A percentile compares a stretch with the other conserved stretches of the same genome.
Evolutionary conservation across 176 grass and related monocot genomes (phyloP).

Genomic region (Musa troglodytarum): DNA sequence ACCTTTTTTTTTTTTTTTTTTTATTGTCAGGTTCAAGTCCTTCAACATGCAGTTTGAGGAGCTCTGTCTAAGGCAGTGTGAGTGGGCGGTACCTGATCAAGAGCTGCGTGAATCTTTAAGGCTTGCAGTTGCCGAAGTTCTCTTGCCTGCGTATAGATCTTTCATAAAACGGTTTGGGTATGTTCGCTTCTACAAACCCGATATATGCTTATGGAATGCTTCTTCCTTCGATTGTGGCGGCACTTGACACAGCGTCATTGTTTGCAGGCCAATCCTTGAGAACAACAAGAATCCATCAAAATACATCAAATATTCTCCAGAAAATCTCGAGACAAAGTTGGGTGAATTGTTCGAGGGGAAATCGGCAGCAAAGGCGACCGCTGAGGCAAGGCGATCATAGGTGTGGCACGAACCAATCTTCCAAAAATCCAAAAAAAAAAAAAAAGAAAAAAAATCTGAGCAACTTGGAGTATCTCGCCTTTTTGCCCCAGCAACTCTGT

Average conservation of each 20-base stretch:
- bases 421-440: no score
- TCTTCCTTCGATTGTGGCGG: not conserved
- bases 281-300: constrained; percentile 66
- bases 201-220: no score
- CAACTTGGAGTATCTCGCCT: no score
- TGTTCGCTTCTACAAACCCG: not conserved
- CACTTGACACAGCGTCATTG: not conserved
- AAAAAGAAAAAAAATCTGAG: no score
- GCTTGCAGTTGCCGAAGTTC: constrained; percentile 77
- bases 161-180: constrained; percentile 90
- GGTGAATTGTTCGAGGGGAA: constrained; percentile 87
- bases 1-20: not conserved
- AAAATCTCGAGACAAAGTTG: constrained; percentile 66
- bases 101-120: constrained; percentile 90
- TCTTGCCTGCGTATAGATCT: constrained; percentile 82
- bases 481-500: no score
- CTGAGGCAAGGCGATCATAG: not conserved
- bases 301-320: constrained; percentile 68
- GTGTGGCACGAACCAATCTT: no score
- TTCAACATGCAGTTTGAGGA: constrained; percentile 96
- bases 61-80: constrained; percentile 68
- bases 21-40: constrained; percentile 59
- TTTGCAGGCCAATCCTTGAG: constrained; percentile 68
- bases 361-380: not conserved
- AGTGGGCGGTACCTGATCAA: constrained; percentile 87